Evolutionary conservation across 768 basidiomycete genomes (phyloP), one percentile per base, ranked within the genome.

Genomic region (Daedaleopsis nitida): DNA sequence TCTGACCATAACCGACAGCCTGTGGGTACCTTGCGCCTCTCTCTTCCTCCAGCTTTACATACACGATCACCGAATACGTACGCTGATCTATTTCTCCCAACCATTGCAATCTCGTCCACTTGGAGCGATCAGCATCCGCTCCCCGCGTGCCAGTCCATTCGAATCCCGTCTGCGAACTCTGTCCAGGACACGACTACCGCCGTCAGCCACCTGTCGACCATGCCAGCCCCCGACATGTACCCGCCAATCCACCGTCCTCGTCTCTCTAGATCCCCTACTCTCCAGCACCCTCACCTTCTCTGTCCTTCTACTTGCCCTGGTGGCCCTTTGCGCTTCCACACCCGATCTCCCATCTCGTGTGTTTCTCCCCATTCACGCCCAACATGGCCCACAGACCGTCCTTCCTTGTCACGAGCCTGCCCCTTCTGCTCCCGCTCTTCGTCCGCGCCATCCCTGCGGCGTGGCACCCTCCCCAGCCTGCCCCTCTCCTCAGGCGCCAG

Each of bases 351-450:
- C 14, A 12, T 8, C 52, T 23, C 38, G 47, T 53, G 35, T 53
- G 10, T 23, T 24, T 37, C 52, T 42, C 52, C 34, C 42, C 47
- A 6, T 52, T 3, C 1, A 12, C 34, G 12, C 16, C 9, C n/a
- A 16, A 11, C 10, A 52, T 42, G 52, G 37, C 52, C 35, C 19
- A 38, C 38, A 37, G 39, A 45, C 58, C 48, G 27, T 51, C 27
- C 23, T 35, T 57, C 23, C 49, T 59, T 32, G 5, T 59, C 37
- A 55, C 59, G 12, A 54, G 49, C 9, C 63, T 67, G 21, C 47
- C 55, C n/a, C 27, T 56, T 42, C 60, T 62, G 49, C 58, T 64
- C 43, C 63, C 66, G 60, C 60, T 64, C 49, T 60, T 62, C 48
- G 60, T 55, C 58, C 57, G 43, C 16, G 44, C 43, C 38, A 55